Evolutionary conservation across 768 basidiomycete species (phyloP), one percentile per base, ranked within the genome.

Genomic region (Erythrobasidium yunnanense): DNA sequence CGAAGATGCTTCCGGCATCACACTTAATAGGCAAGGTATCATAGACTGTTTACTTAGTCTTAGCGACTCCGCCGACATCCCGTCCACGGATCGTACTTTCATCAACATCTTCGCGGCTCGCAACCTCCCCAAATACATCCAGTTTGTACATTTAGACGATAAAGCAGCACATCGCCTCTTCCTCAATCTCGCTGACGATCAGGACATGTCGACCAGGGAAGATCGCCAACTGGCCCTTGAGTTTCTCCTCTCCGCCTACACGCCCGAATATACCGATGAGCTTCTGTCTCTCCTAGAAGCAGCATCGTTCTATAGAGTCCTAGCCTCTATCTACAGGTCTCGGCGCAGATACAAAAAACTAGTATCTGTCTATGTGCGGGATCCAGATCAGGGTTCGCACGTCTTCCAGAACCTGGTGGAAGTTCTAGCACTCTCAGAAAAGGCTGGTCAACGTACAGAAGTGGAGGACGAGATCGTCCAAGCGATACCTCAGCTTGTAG

Each of bases 171-270:
- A 90, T 71, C 80, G 78, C 42, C 83, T 96, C 71, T 82, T 99
- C 53, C 79, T 87, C 66, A 82, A 82, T 4, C 84, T 99, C 13
- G 83, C 88, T 0, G 79, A 82, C 66, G 89, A 91, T 73, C 73
- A 79, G 0, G 89, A 93, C 74, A 76, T 78, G 17, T 83, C 81
- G 72, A 95, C 89, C 0, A 81, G 85, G 25, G 93, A 97, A 73
- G 95, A 97, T 76, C 84, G 95, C 15, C 90, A 99, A 73, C 81
- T 99, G 4, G 95, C 95, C 0, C 84, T 86, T 6, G 95, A 99
- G 77, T 95, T 86, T 75, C 83, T 99, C 32, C 80, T 97, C 18
- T 99, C 95, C 1, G 83, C 82, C 0, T 96, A 95, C 75, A 88
- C 83, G 38, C 95, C 93, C 0, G 85, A 85, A 69, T 84, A 91